Percentiles rank a stretch among this genome's conserved stretches.
phyloP scores from a whole-genome alignment of 140 eudicot species.

The Cichorium intybus region DNA sequence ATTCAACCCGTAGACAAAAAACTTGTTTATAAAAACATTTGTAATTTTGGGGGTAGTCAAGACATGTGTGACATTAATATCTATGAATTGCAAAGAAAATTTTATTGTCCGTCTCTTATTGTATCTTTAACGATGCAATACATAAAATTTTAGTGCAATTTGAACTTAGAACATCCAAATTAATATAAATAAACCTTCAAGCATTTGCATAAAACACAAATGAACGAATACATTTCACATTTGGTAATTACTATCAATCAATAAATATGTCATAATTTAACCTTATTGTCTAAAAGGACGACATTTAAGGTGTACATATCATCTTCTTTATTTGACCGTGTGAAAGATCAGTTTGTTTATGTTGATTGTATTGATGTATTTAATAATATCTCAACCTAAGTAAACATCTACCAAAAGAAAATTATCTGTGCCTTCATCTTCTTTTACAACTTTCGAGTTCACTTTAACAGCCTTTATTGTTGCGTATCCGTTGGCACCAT shows the following conservation, averaged over 20 bases:
- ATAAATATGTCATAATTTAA: background rate
- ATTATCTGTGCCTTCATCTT: slow-evolving; percentile 15
- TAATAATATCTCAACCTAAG: slow-evolving; percentile 36
- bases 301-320: background rate
- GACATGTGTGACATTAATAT: too few relatives aligned
- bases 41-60: too few relatives aligned
- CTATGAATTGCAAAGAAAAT: too few relatives aligned
- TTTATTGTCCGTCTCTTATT: background rate
- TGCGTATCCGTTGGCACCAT: slow-evolving; percentile 60
- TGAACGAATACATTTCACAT: background rate
- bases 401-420: slow-evolving; percentile 48
- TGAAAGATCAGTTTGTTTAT: slow-evolving; percentile 14
- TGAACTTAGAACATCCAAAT: background rate
- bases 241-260: background rate
- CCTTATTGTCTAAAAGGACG: background rate
- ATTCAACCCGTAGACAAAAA: too few relatives aligned
- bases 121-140: background rate
- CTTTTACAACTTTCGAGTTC: slow-evolving; percentile 14
- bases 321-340: background rate
- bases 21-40: too few relatives aligned
- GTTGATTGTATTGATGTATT: slow-evolving; percentile 9
- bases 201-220: background rate
- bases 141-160: background rate
- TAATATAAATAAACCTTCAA: background rate
- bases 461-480: slow-evolving; percentile 36